Percentiles rank a stretch among this genome's conserved stretches.
phyloP scores from a whole-genome alignment of 495 filamentous ascomycete species.

The Hyaloscypha variabilis region DNA sequence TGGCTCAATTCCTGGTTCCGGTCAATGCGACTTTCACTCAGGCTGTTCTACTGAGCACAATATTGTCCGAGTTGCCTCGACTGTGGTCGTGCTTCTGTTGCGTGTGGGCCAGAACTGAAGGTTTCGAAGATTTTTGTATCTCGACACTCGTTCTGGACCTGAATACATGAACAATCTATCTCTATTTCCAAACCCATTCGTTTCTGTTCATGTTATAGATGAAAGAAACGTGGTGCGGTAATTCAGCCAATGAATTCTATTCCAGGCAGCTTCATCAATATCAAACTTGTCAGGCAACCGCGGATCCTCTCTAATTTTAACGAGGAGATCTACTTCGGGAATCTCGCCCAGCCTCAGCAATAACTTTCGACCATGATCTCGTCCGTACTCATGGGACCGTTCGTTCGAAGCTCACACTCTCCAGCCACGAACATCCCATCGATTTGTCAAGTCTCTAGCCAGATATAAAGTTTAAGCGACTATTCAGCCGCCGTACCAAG shows the following conservation, averaged over 20 bases:
- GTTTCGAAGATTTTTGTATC: neutral
- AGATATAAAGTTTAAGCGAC: neutral
- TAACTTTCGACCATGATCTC: neutral
- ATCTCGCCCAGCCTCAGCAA: neutral
- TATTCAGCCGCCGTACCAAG: conserved; percentile 3
- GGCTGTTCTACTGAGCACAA: neutral
- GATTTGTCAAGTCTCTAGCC: neutral
- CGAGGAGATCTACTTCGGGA: neutral
- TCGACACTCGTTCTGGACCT: neutral
- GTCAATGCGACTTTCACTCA: neutral
- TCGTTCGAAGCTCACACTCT: neutral
- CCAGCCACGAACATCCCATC: neutral
- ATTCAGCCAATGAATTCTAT: neutral
- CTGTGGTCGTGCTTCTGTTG: neutral
- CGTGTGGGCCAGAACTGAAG: neutral
- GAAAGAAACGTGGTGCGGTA: neutral
- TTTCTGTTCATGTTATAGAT: neutral
- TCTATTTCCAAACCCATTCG: neutral
- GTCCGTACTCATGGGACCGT: neutral
- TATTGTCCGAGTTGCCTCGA: neutral
- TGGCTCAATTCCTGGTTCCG: neutral
- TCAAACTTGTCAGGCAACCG: neutral
- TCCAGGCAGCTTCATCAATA: neutral
- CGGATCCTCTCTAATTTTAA: neutral
- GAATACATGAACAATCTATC: neutral